Conservation (phyloP, 768 basidiomycete species). For the Clitopilus passeckerianus region DNA sequence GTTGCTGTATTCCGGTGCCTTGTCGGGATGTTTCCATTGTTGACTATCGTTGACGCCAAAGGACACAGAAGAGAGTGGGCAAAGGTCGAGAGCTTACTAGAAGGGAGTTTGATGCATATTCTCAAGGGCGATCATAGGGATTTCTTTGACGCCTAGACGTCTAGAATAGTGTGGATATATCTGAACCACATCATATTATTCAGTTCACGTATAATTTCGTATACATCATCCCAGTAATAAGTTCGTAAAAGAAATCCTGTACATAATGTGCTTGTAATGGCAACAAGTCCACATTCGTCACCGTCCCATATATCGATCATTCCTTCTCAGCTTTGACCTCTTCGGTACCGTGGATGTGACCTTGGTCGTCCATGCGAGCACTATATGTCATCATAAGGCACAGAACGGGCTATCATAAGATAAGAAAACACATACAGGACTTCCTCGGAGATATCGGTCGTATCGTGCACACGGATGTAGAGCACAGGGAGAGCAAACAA, state of each 20-base stretch:
- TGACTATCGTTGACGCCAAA: background rate
- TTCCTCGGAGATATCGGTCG: slow-evolving; percentile 47
- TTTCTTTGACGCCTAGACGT: background rate
- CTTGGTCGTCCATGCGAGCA: slow-evolving; percentile 34
- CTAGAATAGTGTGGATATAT: background rate
- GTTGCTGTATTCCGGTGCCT: background rate
- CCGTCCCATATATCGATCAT: too few relatives aligned
- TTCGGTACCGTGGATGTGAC: slow-evolving; percentile 16
- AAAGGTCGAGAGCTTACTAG: background rate
- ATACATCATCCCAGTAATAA: background rate
- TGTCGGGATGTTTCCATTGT: background rate
- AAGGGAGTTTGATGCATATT: background rate
- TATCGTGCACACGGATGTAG: slow-evolving; percentile 59
- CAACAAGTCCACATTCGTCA: background rate
- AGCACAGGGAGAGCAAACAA: slow-evolving; percentile 72
- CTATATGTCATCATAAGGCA: slow-evolving; percentile 11
- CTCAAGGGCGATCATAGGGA: background rate
- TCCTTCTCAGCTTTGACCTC: background rate
- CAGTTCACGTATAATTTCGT: too few relatives aligned
- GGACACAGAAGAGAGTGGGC: background rate
- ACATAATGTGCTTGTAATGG: background rate
- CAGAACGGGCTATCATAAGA: background rate
- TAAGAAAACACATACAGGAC: slow-evolving; percentile 34
- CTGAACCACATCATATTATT: too few relatives aligned
- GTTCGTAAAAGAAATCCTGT: background rate